Evolutionary conservation across 371 early-diverging fungal genomes (phyloP).

Genomic region (Mortierella sp.): DNA sequence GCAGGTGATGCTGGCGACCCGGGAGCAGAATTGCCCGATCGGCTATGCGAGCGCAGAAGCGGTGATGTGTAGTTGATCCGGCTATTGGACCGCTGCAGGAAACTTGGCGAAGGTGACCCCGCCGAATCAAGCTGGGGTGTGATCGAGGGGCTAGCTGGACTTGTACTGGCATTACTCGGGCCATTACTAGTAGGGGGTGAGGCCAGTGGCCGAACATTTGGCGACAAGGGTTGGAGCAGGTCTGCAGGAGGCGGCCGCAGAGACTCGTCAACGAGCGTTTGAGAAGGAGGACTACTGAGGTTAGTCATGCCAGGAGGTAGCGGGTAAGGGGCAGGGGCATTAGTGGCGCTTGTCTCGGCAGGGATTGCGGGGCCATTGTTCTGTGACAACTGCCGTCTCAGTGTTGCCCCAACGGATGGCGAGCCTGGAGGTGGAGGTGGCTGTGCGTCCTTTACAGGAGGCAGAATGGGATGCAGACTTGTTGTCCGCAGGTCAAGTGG

Average conservation of each 20-base stretch:
- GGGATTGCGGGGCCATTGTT: neutral
- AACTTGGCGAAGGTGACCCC: slow-evolving; percentile 6
- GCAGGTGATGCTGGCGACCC: slow-evolving; percentile 22
- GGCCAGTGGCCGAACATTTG: slow-evolving; percentile 12
- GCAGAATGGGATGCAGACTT: slow-evolving; percentile 30
- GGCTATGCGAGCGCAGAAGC: slow-evolving; percentile 40
- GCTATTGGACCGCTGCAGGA: slow-evolving; percentile 40
- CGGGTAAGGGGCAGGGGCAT: neutral
- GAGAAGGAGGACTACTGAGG: too few species aligned
- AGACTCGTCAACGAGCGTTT: too few species aligned
- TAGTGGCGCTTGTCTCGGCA: neutral
- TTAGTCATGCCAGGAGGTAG: neutral
- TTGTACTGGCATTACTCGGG: neutral
- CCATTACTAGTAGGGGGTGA: neutral
- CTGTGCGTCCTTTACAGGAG: slow-evolving; percentile 34
- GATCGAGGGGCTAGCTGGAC: neutral
- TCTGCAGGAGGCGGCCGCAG: neutral
- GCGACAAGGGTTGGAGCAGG: neutral
- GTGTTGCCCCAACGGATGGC: slow-evolving; percentile 27
- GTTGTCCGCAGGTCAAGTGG: slow-evolving; percentile 48
- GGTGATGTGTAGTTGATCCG: slow-evolving; percentile 43
- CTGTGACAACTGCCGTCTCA: slow-evolving; percentile 38
- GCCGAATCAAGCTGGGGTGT: slow-evolving; percentile 6
- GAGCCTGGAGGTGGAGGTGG: slow-evolving; percentile 27
- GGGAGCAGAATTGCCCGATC: slow-evolving; percentile 18